A percentile compares a stretch with the other conserved stretches of the same genome.
Conservation (phyloP, 305 asterid genomes). For the Rubia tinctorum region DNA sequence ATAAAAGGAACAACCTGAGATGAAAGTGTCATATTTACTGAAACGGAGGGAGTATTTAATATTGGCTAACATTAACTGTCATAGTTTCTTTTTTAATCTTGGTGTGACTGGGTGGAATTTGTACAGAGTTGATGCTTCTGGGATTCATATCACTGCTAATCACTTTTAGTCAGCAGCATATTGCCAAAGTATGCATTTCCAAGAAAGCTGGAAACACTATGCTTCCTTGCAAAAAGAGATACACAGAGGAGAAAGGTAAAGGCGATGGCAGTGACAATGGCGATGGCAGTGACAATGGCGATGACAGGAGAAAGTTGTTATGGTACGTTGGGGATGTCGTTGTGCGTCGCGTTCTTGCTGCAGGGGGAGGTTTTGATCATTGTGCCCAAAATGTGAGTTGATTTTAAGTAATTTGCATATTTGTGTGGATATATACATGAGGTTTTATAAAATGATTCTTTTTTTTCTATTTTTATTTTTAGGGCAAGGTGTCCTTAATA, state of each 20-base stretch:
- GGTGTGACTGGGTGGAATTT: too few species aligned
- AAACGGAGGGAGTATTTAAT: too few species aligned
- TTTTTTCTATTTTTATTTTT: constrained; percentile 4
- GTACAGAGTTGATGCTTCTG: constrained; percentile 56
- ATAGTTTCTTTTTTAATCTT: not conserved
- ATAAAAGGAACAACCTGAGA: too few species aligned
- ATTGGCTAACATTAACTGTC: too few species aligned
- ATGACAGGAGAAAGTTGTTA: constrained; percentile 27
- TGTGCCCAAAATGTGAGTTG: constrained; percentile 31
- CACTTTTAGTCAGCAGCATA: constrained; percentile 43
- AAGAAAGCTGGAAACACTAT: constrained; percentile 39
- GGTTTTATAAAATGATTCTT: not conserved
- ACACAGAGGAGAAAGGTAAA: not conserved
- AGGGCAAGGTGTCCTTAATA: constrained; percentile 53
- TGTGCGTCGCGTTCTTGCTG: constrained; percentile 45
- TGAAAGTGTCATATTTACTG: too few species aligned
- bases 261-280: constrained; percentile 9
- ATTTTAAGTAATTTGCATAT: not conserved
- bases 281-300: constrained; percentile 7
- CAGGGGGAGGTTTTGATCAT: constrained; percentile 24
- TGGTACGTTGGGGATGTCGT: constrained; percentile 32
- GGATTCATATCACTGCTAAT: constrained; percentile 73
- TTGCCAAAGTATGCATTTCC: constrained; percentile 53
- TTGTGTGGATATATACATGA: not conserved
- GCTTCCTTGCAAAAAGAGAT: constrained; percentile 45